Percentiles rank a stretch among this genome's conserved stretches.
These are phyloP conservation scores for Fusarium kyushuense DNA, from an alignment of 2,329 filamentous ascomycete genomes.

Conservation along the genomic window DNA sequence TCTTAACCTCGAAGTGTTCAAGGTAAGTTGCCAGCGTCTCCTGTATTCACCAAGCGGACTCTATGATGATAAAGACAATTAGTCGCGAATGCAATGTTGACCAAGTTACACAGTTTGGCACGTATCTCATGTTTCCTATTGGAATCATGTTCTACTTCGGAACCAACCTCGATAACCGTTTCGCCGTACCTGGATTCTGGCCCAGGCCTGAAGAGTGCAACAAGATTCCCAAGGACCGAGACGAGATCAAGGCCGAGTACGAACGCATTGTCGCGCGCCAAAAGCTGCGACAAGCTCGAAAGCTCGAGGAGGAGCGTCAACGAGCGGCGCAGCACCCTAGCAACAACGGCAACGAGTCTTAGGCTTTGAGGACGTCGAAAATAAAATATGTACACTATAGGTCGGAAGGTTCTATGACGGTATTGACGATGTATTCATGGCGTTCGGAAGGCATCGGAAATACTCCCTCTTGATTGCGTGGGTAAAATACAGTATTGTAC, in stretches of 20 bases:
- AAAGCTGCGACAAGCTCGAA: conserved; percentile 79
- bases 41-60: background rate
- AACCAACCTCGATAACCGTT: conserved; percentile 94
- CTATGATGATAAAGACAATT: background rate
- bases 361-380: conserved; percentile 10
- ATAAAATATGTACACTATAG: conserved; percentile 41
- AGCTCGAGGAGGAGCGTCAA: conserved; percentile 52
- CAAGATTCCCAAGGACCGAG: conserved; percentile 78
- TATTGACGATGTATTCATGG: conserved; percentile 41
- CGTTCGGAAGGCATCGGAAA: conserved; percentile 43
- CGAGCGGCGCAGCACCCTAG: conserved; percentile 40
- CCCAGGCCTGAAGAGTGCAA: conserved; percentile 83
- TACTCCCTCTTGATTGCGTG: conserved; percentile 36
- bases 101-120: conserved; percentile 78
- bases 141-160: conserved; percentile 99
- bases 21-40: conserved; percentile 65
- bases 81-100: conserved; percentile 11
- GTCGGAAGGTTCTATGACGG: conserved; percentile 13
- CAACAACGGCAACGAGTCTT: conserved; percentile 31
- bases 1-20: conserved; percentile 94
- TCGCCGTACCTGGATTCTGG: conserved; percentile 93
- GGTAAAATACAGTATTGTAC: conserved; percentile 37
- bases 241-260: conserved; percentile 87
- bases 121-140: conserved; percentile 99
- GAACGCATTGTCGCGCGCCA: conserved; percentile 73